These are phyloP conservation scores for Hanseniaspora occidentalis DNA, from an alignment of 805 yeast species.

Conservation along the genomic window DNA sequence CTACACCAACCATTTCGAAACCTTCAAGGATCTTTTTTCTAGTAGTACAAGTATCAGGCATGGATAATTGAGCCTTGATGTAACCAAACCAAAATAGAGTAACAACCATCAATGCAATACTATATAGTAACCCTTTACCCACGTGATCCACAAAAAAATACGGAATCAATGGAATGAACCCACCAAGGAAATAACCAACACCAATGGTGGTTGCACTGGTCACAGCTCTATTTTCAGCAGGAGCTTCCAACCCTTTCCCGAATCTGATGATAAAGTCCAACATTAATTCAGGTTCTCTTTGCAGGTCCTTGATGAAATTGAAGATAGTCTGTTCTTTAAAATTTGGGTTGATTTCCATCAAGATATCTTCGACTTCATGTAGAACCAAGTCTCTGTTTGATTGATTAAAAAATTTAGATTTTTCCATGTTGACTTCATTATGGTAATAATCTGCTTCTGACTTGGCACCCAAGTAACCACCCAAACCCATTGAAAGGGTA, in stretches of 20 bases:
- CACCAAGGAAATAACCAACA: constrained; percentile 78
- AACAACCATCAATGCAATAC: constrained; percentile 70
- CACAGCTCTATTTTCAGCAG: constrained; percentile 82
- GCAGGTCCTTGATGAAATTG: constrained; percentile 65
- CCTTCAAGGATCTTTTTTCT: constrained; percentile 63
- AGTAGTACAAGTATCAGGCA: constrained; percentile 63
- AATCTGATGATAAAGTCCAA: constrained; percentile 77
- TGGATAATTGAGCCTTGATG: constrained; percentile 70
- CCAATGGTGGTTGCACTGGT: constrained; percentile 88
- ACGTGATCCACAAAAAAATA: constrained; percentile 76
- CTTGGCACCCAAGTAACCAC: constrained; percentile 92
- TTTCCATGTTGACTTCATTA: constrained; percentile 61
- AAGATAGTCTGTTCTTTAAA: constrained; percentile 60
- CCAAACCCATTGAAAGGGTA: constrained; percentile 95
- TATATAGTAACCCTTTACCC: constrained; percentile 58
- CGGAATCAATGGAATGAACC: constrained; percentile 82
- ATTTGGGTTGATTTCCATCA: constrained; percentile 50
- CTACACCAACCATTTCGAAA: constrained; percentile 82
- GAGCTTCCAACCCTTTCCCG: constrained; percentile 91
- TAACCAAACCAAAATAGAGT: constrained; percentile 84
- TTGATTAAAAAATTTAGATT: constrained; percentile 50
- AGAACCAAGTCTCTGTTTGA: constrained; percentile 20
- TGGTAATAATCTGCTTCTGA: constrained; percentile 69
- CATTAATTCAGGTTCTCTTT: constrained; percentile 63
- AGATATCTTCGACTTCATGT: constrained; percentile 69